Conservation (phyloP, 495 filamentous ascomycete genomes). For the Mycothermus thermophilus region DNA sequence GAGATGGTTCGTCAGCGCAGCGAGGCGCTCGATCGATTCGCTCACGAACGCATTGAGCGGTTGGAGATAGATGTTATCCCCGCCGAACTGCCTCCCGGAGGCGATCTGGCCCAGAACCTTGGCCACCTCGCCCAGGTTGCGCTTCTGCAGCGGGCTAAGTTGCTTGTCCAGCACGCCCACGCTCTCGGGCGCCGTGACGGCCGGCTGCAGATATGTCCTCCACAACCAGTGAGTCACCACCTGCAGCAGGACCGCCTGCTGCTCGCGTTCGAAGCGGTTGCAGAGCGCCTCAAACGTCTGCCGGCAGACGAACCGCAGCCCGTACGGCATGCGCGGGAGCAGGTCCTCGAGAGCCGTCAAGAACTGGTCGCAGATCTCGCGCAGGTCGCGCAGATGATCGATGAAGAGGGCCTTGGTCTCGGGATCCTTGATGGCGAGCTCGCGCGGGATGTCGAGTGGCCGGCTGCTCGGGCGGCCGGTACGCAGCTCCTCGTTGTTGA, state of each 20-base stretch:
- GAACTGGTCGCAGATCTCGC: constrained; percentile 85
- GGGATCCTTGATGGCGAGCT: constrained; percentile 82
- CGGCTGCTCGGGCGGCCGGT: constrained; percentile 73
- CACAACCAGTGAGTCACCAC: constrained; percentile 81
- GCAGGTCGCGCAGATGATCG: constrained; percentile 79
- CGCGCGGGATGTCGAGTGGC: constrained; percentile 66
- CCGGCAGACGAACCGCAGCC: constrained; percentile 75
- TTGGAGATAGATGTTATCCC: constrained; percentile 89
- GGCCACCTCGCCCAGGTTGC: constrained; percentile 78
- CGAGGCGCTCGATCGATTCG: constrained; percentile 70
- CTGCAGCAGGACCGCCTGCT: constrained; percentile 64
- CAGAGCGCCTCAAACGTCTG: constrained; percentile 70
- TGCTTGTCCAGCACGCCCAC: constrained; percentile 79
- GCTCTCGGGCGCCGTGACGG: constrained; percentile 72
- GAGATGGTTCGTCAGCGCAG: constrained; percentile 56
- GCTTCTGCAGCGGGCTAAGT: constrained; percentile 80
- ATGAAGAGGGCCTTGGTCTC: constrained; percentile 89
- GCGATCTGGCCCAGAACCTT: constrained; percentile 84
- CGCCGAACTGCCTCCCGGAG: constrained; percentile 73
- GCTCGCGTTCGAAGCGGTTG: constrained; percentile 63
- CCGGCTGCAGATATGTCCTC: constrained; percentile 86
- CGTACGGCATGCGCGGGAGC: constrained; percentile 81
- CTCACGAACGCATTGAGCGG: constrained; percentile 82
- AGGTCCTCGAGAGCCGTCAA: constrained; percentile 68
- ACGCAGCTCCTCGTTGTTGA: constrained; percentile 92